These are phyloP conservation scores for Adansonia madagascariensis DNA, from an alignment of 441 rosid genomes.

Conservation along the genomic window DNA sequence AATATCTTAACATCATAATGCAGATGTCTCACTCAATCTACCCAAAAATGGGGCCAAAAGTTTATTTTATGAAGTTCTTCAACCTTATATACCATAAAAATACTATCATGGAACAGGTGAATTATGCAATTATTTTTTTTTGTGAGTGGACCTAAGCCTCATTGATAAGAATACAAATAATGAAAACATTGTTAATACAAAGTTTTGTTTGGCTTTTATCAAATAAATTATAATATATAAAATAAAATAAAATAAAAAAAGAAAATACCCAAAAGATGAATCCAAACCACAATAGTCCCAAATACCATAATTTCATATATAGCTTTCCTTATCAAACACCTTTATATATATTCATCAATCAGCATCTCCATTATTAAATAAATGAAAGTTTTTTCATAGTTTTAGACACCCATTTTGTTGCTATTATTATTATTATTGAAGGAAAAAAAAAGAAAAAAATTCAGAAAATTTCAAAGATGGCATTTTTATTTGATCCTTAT, in stretches of 20 bases:
- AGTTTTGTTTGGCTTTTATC: slow-evolving; percentile 6
- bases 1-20: neutral
- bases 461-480: neutral
- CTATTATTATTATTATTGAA: neutral
- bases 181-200: neutral
- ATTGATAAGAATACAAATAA: neutral
- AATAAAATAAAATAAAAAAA: neutral
- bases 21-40: neutral
- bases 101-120: slow-evolving; percentile 1
- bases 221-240: neutral
- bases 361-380: slow-evolving; percentile 38
- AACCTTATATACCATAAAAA: neutral
- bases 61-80: slow-evolving; percentile 20
- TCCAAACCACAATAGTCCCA: slow-evolving; percentile 31
- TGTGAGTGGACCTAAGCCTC: neutral
- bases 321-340: slow-evolving; percentile 19
- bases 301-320: slow-evolving; percentile 34
- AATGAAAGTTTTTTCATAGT: neutral
- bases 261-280: slow-evolving; percentile 21
- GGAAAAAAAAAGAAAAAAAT: neutral
- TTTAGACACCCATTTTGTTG: slow-evolving; percentile 24
- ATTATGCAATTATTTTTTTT: slow-evolving; percentile 5
- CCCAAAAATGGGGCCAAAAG: slow-evolving; percentile 21
- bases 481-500: neutral
- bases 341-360: slow-evolving; percentile 27